phyloP scores from a whole-genome alignment of 139 green algal species.

The Haematococcus lacustris region DNA sequence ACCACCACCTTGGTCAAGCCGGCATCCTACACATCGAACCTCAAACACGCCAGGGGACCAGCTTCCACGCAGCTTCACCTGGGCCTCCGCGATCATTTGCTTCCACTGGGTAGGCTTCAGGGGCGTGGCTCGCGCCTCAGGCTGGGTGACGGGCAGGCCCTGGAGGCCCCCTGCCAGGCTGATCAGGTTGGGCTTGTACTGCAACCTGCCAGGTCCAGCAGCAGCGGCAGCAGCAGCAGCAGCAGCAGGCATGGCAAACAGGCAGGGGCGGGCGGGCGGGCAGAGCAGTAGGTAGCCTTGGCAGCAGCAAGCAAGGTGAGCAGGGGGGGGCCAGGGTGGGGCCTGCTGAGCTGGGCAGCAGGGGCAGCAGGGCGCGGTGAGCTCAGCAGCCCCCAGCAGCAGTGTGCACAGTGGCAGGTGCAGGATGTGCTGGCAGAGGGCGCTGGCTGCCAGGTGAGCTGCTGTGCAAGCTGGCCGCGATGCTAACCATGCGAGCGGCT shows the following conservation, averaged over 20 bases:
- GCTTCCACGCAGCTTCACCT: no score
- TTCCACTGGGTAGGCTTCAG: slow-evolving; percentile 59
- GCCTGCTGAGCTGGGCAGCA: background rate
- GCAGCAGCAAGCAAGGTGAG: background rate
- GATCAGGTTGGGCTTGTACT: slow-evolving; percentile 80
- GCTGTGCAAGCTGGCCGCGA: no score
- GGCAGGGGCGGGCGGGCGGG: slow-evolving; percentile 41
- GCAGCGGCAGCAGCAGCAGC: slow-evolving; percentile 77
- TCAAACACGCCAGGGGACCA: no score
- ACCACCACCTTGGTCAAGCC: no score
- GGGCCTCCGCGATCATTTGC: slow-evolving; percentile 45
- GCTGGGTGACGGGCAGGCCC: slow-evolving; percentile 64
- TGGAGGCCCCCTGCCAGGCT: slow-evolving; percentile 68
- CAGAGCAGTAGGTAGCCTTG: background rate
- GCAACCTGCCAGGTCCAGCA: slow-evolving; percentile 71
- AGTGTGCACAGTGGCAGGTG: no score
- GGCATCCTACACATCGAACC: no score
- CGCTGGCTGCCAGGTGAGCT: no score
- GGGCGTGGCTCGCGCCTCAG: slow-evolving; percentile 47
- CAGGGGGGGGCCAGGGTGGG: background rate
- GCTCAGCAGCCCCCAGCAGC: no score
- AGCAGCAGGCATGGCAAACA: slow-evolving; percentile 40
- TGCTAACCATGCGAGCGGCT: no score
- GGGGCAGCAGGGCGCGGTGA: no score
- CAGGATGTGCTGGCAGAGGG: no score